Evolutionary conservation across 164 flowering plant species (phyloP), one percentile per base, ranked within the genome.

Genomic region (Kingdonia uniflora): DNA sequence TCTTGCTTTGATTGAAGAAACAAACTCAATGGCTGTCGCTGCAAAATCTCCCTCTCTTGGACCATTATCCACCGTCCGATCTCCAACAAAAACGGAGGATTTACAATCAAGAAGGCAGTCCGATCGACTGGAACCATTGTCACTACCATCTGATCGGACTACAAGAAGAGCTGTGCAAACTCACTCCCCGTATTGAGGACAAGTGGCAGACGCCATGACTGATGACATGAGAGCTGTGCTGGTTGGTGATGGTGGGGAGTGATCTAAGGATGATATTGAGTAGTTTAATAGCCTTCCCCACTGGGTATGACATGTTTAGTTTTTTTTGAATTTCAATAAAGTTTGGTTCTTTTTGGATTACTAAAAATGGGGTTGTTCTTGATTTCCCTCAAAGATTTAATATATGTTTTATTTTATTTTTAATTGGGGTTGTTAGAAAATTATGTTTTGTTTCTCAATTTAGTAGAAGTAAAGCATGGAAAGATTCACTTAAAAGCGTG

Each of bases 251-350:
- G 95, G 87, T 14, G n/a, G 86, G 76, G 14, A 63, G 82, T 52
- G 80, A 79, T 57, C 95, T 85, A 45, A 77, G 79, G 71, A 89
- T 89, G 97, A 81, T 89, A 2, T 84, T 78, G 23, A 89, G 77
- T 84, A 77, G 62, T 87, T 84, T 54, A 66, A 84, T 47, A 51
- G 61, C 52, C 63, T n/a, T 89, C 45, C 97, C 97, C 7, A 74
- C 75, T 39, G 95, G 95, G 97, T 89, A 74, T 35, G 75, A n/a
- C 57, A 17, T 3, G 14, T 11, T 3, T 41, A 23, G 6, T 19
- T 11, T 10, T 33, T 26, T 33, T 55, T 14, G 35, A 29, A 13
- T 24, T 41, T 55, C 19, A 15, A 35, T 37, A 44, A 17, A 16
- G 22, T 44, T 16, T 11, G 2, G 20, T 16, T 44, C 20, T 44